A percentile compares a stretch with the other conserved stretches of the same genome.
These are phyloP conservation scores for Mycena venus DNA, from an alignment of 768 basidiomycete species.

Conservation along the genomic window DNA sequence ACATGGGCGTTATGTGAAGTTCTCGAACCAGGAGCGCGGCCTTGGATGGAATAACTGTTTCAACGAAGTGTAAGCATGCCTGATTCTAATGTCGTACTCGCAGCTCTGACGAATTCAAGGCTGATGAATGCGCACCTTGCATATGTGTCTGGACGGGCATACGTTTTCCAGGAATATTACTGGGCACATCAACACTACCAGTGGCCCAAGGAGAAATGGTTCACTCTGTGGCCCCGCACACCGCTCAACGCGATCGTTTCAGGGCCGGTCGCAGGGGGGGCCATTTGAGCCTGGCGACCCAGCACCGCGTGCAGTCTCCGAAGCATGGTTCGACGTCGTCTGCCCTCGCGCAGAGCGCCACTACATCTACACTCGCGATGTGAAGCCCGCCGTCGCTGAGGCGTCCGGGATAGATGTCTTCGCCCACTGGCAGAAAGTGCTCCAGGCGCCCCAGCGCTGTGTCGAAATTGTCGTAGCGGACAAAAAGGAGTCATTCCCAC, in stretches of 20 bases:
- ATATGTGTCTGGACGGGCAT: constrained; percentile 60
- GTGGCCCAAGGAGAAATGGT: constrained; percentile 43
- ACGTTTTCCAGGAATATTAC: constrained; percentile 61
- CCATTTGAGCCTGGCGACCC: constrained; percentile 53
- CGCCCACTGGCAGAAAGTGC: constrained; percentile 53
- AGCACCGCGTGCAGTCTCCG: constrained; percentile 60
- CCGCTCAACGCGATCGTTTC: constrained; percentile 57
- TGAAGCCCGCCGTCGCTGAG: constrained; percentile 51
- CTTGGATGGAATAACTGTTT: constrained; percentile 69
- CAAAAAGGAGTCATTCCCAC: constrained; percentile 47
- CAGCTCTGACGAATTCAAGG: constrained; percentile 35
- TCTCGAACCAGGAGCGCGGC: constrained; percentile 52
- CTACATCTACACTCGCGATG: constrained; percentile 52
- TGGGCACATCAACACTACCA: constrained; percentile 60
- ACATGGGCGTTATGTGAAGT: constrained; percentile 61
- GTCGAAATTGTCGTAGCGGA: constrained; percentile 47
- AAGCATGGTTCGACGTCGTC: constrained; percentile 57
- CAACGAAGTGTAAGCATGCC: constrained; percentile 59
- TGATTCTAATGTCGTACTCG: not conserved
- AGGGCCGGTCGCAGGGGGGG: constrained; percentile 61
- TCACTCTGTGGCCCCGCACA: constrained; percentile 42
- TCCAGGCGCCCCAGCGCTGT: constrained; percentile 58
- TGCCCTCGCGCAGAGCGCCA: constrained; percentile 56
- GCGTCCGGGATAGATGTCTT: constrained; percentile 52
- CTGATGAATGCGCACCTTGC: constrained; percentile 66